Evolutionary conservation across 441 rosid species (phyloP).

Genomic region (Iberis amara): DNA sequence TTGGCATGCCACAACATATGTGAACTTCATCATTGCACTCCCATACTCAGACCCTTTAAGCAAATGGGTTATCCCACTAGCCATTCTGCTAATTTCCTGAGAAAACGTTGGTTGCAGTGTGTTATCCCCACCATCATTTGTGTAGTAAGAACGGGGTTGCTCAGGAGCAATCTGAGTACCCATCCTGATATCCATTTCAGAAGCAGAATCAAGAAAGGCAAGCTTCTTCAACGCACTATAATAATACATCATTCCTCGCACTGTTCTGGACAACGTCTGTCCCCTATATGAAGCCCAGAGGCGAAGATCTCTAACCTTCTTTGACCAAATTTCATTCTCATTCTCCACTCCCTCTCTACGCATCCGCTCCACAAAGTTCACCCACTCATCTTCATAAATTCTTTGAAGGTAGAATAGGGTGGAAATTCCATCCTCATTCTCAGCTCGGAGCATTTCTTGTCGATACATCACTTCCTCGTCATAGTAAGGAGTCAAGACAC

Average conservation of each 20-base stretch:
- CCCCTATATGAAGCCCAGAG: constrained; percentile 92
- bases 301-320: constrained; percentile 63
- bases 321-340: constrained; percentile 48
- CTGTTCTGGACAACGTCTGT: constrained; percentile 81
- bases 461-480: constrained; percentile 58
- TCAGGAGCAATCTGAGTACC: constrained; percentile 53
- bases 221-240: constrained; percentile 82
- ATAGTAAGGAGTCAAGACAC: constrained; percentile 65
- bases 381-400: constrained; percentile 63
- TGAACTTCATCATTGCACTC: constrained; percentile 71
- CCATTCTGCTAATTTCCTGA: constrained; percentile 39
- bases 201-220: constrained; percentile 79
- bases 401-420: constrained; percentile 56
- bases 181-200: constrained; percentile 64
- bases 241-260: constrained; percentile 94
- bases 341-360: constrained; percentile 48
- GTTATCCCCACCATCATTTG: constrained; percentile 35
- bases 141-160: constrained; percentile 37
- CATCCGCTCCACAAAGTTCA: constrained; percentile 62
- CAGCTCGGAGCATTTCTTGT: constrained; percentile 45
- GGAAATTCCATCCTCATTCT: constrained; percentile 70
- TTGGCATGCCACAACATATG: constrained; percentile 83
- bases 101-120: constrained; percentile 36
- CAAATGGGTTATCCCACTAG: constrained; percentile 49
- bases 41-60: constrained; percentile 76